phyloP scores from a whole-genome alignment of 495 filamentous ascomycete genomes.

The Neurospora africana region DNA sequence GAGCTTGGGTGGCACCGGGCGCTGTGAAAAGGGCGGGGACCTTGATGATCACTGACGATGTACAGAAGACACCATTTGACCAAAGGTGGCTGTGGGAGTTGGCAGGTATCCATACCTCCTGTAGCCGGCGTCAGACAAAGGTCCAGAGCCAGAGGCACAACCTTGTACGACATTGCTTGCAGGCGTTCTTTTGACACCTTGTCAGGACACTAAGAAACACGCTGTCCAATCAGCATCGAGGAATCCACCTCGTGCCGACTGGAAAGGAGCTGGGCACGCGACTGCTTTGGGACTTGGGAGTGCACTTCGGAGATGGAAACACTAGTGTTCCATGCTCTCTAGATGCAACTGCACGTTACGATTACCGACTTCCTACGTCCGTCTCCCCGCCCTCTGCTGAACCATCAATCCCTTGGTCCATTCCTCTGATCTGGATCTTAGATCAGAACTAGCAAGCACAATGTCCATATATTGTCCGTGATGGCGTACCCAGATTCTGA shows the following conservation, averaged over 20 bases:
- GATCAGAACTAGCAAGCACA: background rate
- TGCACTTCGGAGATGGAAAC: background rate
- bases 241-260: constrained; percentile 17
- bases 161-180: background rate
- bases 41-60: background rate
- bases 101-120: background rate
- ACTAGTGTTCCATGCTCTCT: background rate
- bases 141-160: background rate
- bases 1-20: background rate
- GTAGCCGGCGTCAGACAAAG: background rate
- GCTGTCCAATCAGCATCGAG: constrained; percentile 12
- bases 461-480: background rate
- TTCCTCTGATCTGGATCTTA: background rate
- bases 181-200: background rate
- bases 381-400: background rate
- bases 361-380: background rate
- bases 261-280: constrained; percentile 22
- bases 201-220: background rate
- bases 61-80: background rate
- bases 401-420: background rate
- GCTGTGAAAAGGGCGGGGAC: background rate
- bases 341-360: background rate
- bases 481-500: background rate
- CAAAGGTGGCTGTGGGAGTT: background rate
- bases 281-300: constrained; percentile 4